Evolutionary conservation across 139 green algal genomes (phyloP), one percentile per base, ranked within the genome.

Genomic region (Asterochloris sp.): DNA sequence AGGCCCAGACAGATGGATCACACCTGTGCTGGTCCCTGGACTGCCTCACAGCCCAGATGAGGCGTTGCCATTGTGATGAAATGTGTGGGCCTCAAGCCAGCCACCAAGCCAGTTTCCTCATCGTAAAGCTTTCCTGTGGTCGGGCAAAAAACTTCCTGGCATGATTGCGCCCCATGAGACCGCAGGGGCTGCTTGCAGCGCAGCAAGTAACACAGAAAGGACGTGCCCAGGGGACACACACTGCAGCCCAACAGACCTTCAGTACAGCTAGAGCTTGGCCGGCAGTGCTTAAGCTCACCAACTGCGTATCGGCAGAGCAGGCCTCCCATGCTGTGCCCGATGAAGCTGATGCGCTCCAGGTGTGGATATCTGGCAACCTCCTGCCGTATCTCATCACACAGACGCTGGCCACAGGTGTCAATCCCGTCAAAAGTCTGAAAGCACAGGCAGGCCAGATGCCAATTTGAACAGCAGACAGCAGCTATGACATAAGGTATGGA

Each of bases 51-150:
- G 14, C 94, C 95, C 69, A 94, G 74, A 85, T 97, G 94, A 0
- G 95, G 95, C 0, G 94, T 96, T 16, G 94, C 94, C 64, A 98
- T 78, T 0, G 86, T 91, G 17, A 97, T 78, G 82, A 94, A 97
- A 86, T 97, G 94, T 14, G 26, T 74, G 17, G 94, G 92, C 23
- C 78, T 24, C 73, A 98, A 83, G 0, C 91, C 91, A 38, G 79
- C 85, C 4, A 97, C 85, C 9, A 73, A 83, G 16, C 83, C 73
- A 0, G 73, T 89, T 13, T 54, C 19, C 0, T 85, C 80, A 78
- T 93, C 79, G 80, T 88, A 97, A 27, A 95, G 83, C 47, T 84
- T 71, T 29, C 87, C 89, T 80, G 86, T 73, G 66, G 8, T 13
- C 78, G 75, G 21, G 2, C 62, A 75, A 14, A 66, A 66, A 23